A percentile compares a stretch with the other conserved stretches of the same genome.
These are phyloP conservation scores for Russula olivacea DNA, from an alignment of 768 basidiomycete genomes.

Conservation along the genomic window DNA sequence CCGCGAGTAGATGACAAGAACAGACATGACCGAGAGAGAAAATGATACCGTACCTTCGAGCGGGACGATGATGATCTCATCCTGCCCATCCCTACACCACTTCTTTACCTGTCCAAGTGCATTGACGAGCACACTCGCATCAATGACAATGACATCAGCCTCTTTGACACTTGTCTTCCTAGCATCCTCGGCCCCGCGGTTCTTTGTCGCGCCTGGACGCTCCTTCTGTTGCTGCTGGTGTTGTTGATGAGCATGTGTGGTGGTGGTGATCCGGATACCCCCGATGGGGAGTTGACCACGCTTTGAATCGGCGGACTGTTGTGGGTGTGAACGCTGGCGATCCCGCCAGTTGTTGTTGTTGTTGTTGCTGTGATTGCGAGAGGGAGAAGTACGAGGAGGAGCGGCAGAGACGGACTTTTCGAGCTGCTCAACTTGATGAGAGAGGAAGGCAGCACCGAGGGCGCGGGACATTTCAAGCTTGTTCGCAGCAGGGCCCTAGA, in stretches of 20 bases:
- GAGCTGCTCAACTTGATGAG: constrained; percentile 82
- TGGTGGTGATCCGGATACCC: constrained; percentile 17
- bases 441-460: constrained; percentile 80
- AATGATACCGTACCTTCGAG: constrained; percentile 64
- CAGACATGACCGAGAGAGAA: neutral
- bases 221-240: constrained; percentile 9
- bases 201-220: neutral
- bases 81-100: constrained; percentile 71
- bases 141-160: constrained; percentile 70
- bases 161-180: constrained; percentile 39
- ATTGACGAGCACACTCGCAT: constrained; percentile 78
- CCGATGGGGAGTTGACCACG: constrained; percentile 24
- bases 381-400: constrained; percentile 29
- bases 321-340: constrained; percentile 18
- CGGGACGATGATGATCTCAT: constrained; percentile 77
- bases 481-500: constrained; percentile 31
- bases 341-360: constrained; percentile 18
- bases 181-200: neutral
- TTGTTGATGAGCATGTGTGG: neutral
- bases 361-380: constrained; percentile 24
- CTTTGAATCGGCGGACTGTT: constrained; percentile 26
- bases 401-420: constrained; percentile 60
- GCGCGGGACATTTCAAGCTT: constrained; percentile 82
- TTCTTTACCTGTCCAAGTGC: constrained; percentile 73
- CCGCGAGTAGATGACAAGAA: neutral